Evolutionary conservation across 352 stramenopile genomes (phyloP).

Genomic region (Phytophthora citricola): DNA sequence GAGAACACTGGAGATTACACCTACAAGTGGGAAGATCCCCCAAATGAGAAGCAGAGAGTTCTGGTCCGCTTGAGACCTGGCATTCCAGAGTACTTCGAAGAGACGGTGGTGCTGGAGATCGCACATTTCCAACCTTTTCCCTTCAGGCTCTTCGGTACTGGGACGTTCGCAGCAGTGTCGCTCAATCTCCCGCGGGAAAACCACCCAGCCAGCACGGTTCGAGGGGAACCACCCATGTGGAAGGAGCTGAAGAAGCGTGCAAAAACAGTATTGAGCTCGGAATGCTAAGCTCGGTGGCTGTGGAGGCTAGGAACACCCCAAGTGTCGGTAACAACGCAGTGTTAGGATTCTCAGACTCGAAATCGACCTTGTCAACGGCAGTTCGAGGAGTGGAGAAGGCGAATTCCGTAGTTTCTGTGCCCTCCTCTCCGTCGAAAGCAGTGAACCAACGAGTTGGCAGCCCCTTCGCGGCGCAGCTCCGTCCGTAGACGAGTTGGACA

Average conservation of each 20-base stretch:
- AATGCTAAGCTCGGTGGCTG: constrained; percentile 19
- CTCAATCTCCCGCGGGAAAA: constrained; percentile 89
- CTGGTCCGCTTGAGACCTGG: constrained; percentile 88
- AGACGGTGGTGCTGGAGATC: constrained; percentile 92
- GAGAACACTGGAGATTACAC: constrained; percentile 77
- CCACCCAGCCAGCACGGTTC: constrained; percentile 60
- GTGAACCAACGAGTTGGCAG: constrained; percentile 27
- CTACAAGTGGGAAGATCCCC: constrained; percentile 84
- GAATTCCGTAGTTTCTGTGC: constrained; percentile 40
- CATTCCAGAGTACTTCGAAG: constrained; percentile 88
- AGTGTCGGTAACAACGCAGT: constrained; percentile 11
- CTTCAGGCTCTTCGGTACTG: constrained; percentile 89
- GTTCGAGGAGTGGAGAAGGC: constrained; percentile 40
- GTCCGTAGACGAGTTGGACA: constrained; percentile 69
- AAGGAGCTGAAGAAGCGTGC: constrained; percentile 73
- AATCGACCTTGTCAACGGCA: constrained; percentile 57
- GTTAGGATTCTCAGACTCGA: constrained; percentile 51
- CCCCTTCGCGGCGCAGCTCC: constrained; percentile 23
- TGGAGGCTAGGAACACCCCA: constrained; percentile 23
- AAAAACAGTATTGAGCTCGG: constrained; percentile 46
- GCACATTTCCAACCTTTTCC: constrained; percentile 95
- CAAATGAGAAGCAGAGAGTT: constrained; percentile 91
- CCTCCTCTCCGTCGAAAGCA: constrained; percentile 33
- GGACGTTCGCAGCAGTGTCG: constrained; percentile 91
- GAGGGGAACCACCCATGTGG: constrained; percentile 73